Conservation (phyloP, 2,329 filamentous ascomycete species). For the Rhexocercosporidium sp. region DNA sequence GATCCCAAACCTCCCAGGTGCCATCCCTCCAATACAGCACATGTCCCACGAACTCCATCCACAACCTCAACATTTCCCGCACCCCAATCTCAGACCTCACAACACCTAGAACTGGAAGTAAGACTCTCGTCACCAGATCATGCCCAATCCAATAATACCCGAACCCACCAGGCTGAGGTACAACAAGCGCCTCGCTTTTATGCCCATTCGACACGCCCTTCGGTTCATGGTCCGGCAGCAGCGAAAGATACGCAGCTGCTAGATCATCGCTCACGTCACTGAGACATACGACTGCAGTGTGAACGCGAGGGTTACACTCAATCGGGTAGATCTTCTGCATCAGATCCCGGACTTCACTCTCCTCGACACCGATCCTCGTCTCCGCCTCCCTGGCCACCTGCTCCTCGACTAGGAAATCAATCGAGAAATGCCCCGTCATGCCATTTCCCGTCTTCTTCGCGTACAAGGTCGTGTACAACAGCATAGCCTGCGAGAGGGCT, state of each 20-base stretch:
- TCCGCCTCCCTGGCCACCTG: constrained; percentile 31
- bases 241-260: constrained; percentile 56
- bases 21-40: constrained; percentile 59
- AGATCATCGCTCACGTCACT: constrained; percentile 48
- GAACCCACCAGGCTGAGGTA: constrained; percentile 37
- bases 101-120: constrained; percentile 51
- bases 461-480: constrained; percentile 66
- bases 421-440: constrained; percentile 73
- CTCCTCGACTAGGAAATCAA: constrained; percentile 70
- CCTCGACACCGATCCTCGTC: constrained; percentile 14
- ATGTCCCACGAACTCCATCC: constrained; percentile 44
- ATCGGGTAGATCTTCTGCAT: constrained; percentile 64
- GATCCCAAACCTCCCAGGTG: constrained; percentile 59
- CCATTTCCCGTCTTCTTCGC: constrained; percentile 52
- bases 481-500: constrained; percentile 62
- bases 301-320: constrained; percentile 72
- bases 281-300: constrained; percentile 71
- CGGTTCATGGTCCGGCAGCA: constrained; percentile 42
- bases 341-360: constrained; percentile 28
- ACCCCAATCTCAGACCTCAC: constrained; percentile 36
- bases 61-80: constrained; percentile 29
- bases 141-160: constrained; percentile 71
- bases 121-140: constrained; percentile 59
- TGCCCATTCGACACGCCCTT: constrained; percentile 23
- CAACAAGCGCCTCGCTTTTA: constrained; percentile 11